Percentiles rank a stretch among this genome's conserved stretches.
Evolutionary conservation across 768 basidiomycete species (phyloP).

Genomic region (Boletus vermiculosoides): DNA sequence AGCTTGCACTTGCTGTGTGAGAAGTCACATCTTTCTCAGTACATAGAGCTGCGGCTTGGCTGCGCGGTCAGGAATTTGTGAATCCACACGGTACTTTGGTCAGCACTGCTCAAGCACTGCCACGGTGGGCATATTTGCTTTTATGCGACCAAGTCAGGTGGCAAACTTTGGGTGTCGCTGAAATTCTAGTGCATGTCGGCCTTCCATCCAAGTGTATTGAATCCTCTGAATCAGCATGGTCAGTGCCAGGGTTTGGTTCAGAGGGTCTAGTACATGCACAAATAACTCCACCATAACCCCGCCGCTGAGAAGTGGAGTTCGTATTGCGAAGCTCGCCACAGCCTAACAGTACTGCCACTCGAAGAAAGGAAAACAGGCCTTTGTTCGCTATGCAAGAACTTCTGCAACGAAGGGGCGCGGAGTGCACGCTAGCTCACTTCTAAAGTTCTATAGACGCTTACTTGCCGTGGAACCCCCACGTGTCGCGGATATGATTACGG

Average conservation of each 20-base stretch:
- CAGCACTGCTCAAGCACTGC: neutral
- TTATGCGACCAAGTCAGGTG: neutral
- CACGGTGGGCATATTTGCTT: too few relatives aligned
- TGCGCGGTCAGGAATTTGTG: neutral
- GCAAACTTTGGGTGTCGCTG: neutral
- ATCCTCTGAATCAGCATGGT: neutral
- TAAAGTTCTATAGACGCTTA: neutral
- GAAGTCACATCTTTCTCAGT: neutral
- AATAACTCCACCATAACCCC: too few relatives aligned
- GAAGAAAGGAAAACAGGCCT: neutral
- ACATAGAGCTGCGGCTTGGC: neutral
- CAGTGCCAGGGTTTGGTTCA: neutral
- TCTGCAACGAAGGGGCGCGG: neutral
- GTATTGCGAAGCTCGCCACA: neutral
- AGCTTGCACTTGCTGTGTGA: neutral
- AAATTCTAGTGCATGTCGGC: neutral
- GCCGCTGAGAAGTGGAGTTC: neutral
- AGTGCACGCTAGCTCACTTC: neutral
- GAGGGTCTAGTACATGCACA: too few relatives aligned
- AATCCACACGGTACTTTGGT: neutral
- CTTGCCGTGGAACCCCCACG: conserved; percentile 6
- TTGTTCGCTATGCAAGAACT: neutral
- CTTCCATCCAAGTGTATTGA: too few relatives aligned
- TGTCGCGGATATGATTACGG: neutral
- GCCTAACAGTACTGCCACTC: neutral